Base-by-base conservation (phyloP, 768 basidiomycete species). In the Pholiota molesta region DNA sequence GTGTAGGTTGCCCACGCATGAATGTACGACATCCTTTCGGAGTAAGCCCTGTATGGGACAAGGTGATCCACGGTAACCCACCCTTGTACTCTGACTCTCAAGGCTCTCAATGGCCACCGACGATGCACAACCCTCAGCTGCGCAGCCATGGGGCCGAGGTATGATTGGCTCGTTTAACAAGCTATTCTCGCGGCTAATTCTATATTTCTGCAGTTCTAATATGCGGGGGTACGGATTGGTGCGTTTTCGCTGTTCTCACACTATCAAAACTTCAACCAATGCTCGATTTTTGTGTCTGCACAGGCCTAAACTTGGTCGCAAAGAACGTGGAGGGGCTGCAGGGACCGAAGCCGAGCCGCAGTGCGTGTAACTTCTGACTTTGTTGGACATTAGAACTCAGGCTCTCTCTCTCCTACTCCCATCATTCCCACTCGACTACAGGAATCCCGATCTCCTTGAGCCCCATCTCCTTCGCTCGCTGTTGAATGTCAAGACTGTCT, bases 381-480 rank as follows among this genome's bases (percentile, higher is more conserved):
- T 40, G 56, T 54, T 33, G 37, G 47, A 59, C 33, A 64, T 45
- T n/a, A 29, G 33, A 35, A 35, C 45, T 44, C 56, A 61, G 33
- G 31, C 51, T 64, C 52, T 26, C 47, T 44, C 19, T 23, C 45
- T 57, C 49, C 60, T 54, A 8, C 17, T 23, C 47, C 47, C 47
- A 49, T 49, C 47, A 49, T 49, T 39, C 44, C 19, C 21, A 21
- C 40, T 37, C 26, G 42, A 42, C 52, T 45, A 52, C 69, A 84
- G 82, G 73, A 86, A 82, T 63, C 89, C 94, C 3, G 95, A 98
- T 80, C 84, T 98, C 3, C 82, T 89, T 57, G 87, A 92, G 74
- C 95, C 95, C 0, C 86, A 95, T 75, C 93, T 97, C 68, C 83
- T 98, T 17, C 91, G 97, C 60, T 92, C 94, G 0, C 79, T 98